Evolutionary conservation across 306 rosid species (phyloP).

Genomic region (Begonia peltatifolia): DNA sequence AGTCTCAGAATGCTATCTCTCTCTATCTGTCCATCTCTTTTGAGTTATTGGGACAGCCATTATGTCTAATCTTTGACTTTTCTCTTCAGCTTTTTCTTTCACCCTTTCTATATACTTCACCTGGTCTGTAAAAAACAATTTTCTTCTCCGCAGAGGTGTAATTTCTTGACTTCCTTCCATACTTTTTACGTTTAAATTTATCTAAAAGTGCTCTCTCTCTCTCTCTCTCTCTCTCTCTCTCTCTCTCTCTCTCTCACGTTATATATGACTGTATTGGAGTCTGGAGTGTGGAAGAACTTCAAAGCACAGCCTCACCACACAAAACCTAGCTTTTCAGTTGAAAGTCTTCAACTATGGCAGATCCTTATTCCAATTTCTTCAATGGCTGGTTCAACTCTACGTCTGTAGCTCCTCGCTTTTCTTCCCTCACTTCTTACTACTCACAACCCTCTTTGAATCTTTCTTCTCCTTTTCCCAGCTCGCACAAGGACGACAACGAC

Average conservation of each 20-base stretch:
- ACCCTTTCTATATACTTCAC: neutral
- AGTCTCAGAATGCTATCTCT: neutral
- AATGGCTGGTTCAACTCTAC: slow-evolving; percentile 41
- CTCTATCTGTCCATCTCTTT: slow-evolving; percentile 10
- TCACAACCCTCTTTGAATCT: slow-evolving; percentile 13
- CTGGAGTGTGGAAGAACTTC: neutral
- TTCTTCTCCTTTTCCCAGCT: neutral
- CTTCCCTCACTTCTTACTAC: neutral
- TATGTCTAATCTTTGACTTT: slow-evolving; percentile 45
- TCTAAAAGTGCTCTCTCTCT: slow-evolving; percentile 1
- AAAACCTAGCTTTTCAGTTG: neutral
- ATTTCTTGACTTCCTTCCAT: slow-evolving; percentile 19
- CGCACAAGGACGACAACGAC: too few species aligned
- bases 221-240: slow-evolving; percentile 10
- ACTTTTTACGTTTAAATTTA: slow-evolving; percentile 8
- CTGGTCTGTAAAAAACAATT: neutral
- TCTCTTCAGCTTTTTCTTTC: slow-evolving; percentile 18
- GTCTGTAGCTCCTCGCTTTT: slow-evolving; percentile 20
- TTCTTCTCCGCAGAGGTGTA: slow-evolving; percentile 30
- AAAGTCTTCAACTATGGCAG: slow-evolving; percentile 31
- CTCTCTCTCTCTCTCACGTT: slow-evolving; percentile 7
- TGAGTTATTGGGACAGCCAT: slow-evolving; percentile 25
- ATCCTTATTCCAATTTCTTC: slow-evolving; percentile 39
- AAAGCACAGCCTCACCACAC: slow-evolving; percentile 12
- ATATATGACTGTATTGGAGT: slow-evolving; percentile 2